Percentiles rank a stretch among this genome's conserved stretches.
Conservation (phyloP, 2,329 filamentous ascomycete species). For the Cladosporium cucumerinum region DNA sequence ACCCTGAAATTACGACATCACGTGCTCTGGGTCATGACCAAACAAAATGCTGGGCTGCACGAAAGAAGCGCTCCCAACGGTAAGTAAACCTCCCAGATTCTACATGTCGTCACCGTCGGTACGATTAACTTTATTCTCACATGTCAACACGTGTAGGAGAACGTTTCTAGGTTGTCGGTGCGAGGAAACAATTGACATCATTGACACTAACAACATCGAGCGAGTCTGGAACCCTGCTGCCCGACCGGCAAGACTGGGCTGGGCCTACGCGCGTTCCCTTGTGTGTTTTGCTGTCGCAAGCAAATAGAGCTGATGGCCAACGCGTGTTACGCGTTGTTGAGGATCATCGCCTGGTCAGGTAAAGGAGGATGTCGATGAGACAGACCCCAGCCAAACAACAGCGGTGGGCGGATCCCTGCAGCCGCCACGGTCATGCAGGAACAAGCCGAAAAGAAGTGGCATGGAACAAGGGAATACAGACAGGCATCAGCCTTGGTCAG, state of each 20-base stretch:
- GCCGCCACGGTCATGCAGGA: slow-evolving; percentile 8
- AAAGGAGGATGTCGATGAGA: neutral
- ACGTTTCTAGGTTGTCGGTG: neutral
- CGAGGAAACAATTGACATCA: neutral
- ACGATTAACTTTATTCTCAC: neutral
- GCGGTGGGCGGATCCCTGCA: slow-evolving; percentile 8
- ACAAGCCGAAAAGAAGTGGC: neutral
- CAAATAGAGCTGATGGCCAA: neutral
- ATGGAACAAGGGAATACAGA: neutral
- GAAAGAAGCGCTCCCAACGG: neutral
- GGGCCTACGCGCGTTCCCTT: neutral
- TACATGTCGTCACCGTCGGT: neutral
- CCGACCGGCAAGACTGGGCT: neutral
- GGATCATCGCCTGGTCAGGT: neutral
- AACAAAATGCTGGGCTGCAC: neutral
- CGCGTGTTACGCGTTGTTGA: neutral
- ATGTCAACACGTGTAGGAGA: neutral
- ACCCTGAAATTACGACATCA: neutral
- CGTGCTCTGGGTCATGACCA: neutral
- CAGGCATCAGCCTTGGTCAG: neutral
- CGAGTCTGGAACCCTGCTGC: neutral
- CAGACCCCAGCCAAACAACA: neutral
- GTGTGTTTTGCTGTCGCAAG: neutral
- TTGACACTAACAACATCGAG: neutral
- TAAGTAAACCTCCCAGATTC: neutral